These are phyloP conservation scores for Arctium minus DNA, from an alignment of 129 eudicot genomes.

Conservation along the genomic window DNA sequence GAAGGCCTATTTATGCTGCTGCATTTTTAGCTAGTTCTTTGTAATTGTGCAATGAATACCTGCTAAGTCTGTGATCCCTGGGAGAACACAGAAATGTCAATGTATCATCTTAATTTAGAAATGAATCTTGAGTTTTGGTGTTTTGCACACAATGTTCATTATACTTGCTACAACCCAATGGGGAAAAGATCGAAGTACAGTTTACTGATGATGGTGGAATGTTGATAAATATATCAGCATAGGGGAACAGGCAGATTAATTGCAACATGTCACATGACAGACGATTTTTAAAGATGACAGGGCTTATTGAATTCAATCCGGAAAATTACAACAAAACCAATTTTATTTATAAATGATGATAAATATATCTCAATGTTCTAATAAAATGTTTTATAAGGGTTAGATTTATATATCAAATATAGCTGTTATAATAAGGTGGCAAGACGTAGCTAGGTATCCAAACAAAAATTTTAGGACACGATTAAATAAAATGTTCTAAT, in stretches of 20 bases:
- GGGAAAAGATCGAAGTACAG: not conserved
- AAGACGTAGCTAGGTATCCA: too few species aligned
- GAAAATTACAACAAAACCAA: not conserved
- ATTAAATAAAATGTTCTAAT: too few species aligned
- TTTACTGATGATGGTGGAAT: too few species aligned
- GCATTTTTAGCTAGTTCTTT: slow-evolving; percentile 17
- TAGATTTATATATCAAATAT: too few species aligned
- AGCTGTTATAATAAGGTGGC: too few species aligned
- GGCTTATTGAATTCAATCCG: not conserved
- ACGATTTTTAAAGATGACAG: slow-evolving; percentile 6
- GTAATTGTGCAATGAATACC: slow-evolving; percentile 21
- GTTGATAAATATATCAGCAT: slow-evolving; percentile 11
- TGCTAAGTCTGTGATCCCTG: slow-evolving; percentile 4
- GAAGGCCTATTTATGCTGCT: not conserved
- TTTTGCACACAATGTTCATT: not conserved
- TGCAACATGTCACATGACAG: slow-evolving; percentile 14
- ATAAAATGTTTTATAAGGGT: too few species aligned
- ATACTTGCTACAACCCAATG: not conserved
- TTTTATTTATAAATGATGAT: too few species aligned
- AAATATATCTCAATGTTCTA: too few species aligned
- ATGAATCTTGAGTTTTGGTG: not conserved
- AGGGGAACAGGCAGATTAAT: not conserved
- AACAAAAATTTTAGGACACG: too few species aligned
- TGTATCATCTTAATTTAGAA: slow-evolving; percentile 22
- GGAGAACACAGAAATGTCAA: not conserved